Conservation (phyloP, 371 early-diverging fungal species). For the Mucor sp. region DNA sequence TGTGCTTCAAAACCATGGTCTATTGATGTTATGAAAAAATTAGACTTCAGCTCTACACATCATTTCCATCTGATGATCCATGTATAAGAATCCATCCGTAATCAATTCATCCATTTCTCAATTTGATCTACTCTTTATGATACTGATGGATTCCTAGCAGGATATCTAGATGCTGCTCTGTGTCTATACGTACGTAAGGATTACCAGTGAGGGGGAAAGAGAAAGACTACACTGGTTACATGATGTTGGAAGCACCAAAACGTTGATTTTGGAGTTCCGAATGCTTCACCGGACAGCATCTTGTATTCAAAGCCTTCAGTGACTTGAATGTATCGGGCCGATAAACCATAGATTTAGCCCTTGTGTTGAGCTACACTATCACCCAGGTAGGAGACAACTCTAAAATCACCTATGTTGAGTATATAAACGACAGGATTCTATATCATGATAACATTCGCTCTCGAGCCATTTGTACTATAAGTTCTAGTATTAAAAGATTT, state of each 20-base stretch:
- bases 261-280: constrained; percentile 16
- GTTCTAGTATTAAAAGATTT: no score
- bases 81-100: neutral
- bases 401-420: no score
- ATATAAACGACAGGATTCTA: no score
- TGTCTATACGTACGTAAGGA: constrained; percentile 28
- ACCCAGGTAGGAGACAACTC: neutral
- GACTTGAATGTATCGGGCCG: constrained; percentile 1
- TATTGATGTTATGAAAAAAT: constrained; percentile 4
- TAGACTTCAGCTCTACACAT: neutral
- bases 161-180: constrained; percentile 1
- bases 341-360: neutral
- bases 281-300: neutral
- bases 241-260: constrained; percentile 27
- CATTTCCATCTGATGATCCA: neutral
- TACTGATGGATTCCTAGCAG: constrained; percentile 8
- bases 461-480: no score
- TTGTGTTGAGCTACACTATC: neutral
- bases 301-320: neutral
- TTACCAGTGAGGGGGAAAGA: constrained; percentile 38
- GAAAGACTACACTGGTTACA: constrained; percentile 21
- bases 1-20: constrained; percentile 88
- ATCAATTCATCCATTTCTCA: constrained; percentile 6
- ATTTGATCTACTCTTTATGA: neutral
- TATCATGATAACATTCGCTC: no score